These are phyloP conservation scores for Collybiopsis luxurians DNA, from an alignment of 768 basidiomycete species.

Conservation along the genomic window DNA sequence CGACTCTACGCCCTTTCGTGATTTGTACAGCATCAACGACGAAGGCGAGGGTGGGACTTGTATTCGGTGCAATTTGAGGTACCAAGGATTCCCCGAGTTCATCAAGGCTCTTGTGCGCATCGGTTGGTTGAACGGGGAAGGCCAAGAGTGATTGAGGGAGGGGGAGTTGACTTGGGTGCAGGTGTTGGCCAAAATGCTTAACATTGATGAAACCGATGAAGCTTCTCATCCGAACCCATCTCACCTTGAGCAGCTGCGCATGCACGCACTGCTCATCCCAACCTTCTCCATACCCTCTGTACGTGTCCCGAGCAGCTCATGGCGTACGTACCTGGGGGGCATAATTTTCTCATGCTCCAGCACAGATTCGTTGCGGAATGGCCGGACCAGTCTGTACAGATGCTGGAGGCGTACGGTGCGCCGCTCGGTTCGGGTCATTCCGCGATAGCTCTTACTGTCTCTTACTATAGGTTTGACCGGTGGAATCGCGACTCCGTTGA, in stretches of 20 bases:
- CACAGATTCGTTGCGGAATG: constrained; percentile 96
- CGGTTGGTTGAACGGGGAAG: constrained; percentile 77
- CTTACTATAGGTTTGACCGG: constrained; percentile 94
- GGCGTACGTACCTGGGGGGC: constrained; percentile 87
- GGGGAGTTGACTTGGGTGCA: constrained; percentile 83
- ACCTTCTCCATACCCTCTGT: constrained; percentile 93
- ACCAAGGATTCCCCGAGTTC: constrained; percentile 97
- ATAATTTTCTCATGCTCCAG: constrained; percentile 96
- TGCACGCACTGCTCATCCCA: constrained; percentile 25
- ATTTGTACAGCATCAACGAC: constrained; percentile 85
- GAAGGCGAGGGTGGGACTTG: constrained; percentile 79
- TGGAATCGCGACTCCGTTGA: constrained; percentile 88
- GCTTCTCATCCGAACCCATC: constrained; percentile 69
- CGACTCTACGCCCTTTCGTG: constrained; percentile 85
- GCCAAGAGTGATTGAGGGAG: constrained; percentile 75
- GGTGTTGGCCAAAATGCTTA: constrained; percentile 72
- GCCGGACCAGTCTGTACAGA: constrained; percentile 76
- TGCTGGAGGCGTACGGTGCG: constrained; percentile 82
- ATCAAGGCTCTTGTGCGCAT: constrained; percentile 83
- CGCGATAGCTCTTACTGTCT: constrained; percentile 90
- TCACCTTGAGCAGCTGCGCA: constrained; percentile 53
- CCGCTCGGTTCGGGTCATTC: constrained; percentile 61
- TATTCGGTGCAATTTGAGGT: constrained; percentile 89
- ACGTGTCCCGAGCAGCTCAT: constrained; percentile 87
- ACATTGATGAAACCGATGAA: constrained; percentile 66